Conservation (phyloP, 306 rosid genomes). For the Casuarina glauca region DNA sequence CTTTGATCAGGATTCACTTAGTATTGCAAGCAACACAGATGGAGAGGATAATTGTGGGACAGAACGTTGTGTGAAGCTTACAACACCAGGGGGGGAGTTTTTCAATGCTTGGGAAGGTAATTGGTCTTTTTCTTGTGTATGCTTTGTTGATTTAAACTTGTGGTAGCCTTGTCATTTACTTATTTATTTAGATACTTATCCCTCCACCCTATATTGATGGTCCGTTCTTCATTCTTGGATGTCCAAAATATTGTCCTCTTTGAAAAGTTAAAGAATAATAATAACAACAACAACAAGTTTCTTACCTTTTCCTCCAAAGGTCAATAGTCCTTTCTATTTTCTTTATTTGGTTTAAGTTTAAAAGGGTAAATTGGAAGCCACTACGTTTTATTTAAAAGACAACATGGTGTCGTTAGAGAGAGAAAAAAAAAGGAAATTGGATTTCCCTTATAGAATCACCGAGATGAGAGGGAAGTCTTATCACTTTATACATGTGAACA, state of each 20-base stretch:
- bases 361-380: neutral
- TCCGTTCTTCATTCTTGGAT: neutral
- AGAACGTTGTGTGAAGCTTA: constrained; percentile 44
- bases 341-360: neutral
- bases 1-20: constrained; percentile 75
- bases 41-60: constrained; percentile 64
- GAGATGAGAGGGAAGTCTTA: neutral
- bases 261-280: neutral
- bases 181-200: no score
- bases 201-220: neutral
- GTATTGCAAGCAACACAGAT: constrained; percentile 68
- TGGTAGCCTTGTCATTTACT: no score
- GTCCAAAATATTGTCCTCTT: neutral
- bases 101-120: constrained; percentile 96
- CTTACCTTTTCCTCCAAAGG: neutral
- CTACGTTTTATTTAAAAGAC: neutral
- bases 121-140: constrained; percentile 10
- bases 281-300: no score
- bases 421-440: neutral
- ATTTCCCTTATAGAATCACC: neutral
- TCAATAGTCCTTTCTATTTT: neutral
- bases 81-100: constrained; percentile 61
- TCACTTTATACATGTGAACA: neutral
- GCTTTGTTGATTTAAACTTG: neutral
- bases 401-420: neutral